Percentiles rank a stretch among this genome's conserved stretches.
These are phyloP conservation scores for Phytophthora fragariae DNA, from an alignment of 352 stramenopile species.

Conservation along the genomic window DNA sequence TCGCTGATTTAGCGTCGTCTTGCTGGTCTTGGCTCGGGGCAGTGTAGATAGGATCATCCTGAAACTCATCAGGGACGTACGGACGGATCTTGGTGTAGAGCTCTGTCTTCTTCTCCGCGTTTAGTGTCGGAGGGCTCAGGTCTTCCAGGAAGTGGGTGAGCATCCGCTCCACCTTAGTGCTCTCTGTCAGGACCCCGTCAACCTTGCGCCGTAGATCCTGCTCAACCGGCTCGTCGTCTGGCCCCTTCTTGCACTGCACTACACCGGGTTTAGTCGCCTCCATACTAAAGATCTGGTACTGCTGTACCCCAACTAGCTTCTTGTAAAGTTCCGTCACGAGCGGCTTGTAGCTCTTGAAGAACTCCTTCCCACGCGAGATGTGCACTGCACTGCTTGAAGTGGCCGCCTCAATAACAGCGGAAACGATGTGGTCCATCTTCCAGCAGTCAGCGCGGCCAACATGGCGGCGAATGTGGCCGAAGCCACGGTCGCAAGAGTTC, in stretches of 20 bases:
- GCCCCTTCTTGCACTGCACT: constrained; percentile 6
- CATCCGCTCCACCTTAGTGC: too few species aligned
- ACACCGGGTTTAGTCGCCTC: background rate
- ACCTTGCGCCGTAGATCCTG: constrained; percentile 17
- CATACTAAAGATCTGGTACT: constrained; percentile 4
- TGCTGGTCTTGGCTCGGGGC: too few species aligned
- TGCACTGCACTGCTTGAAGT: background rate
- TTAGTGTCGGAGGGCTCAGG: too few species aligned
- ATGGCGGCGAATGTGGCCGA: background rate
- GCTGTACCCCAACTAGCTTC: background rate
- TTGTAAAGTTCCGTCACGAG: background rate
- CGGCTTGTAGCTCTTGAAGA: background rate
- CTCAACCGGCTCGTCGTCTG: background rate
- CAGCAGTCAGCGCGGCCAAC: background rate
- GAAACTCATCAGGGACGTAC: background rate
- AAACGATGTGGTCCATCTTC: background rate
- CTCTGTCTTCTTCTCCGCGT: too few species aligned
- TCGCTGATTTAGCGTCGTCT: too few species aligned
- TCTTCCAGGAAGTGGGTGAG: too few species aligned
- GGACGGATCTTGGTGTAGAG: too few species aligned
- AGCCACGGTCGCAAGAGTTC: background rate
- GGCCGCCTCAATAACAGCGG: background rate
- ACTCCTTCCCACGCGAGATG: background rate
- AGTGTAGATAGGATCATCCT: too few species aligned
- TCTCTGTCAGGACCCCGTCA: background rate